Evolutionary conservation across 192 early-diverging fungal genomes (phyloP).

Genomic region (Linnemannia exigua): DNA sequence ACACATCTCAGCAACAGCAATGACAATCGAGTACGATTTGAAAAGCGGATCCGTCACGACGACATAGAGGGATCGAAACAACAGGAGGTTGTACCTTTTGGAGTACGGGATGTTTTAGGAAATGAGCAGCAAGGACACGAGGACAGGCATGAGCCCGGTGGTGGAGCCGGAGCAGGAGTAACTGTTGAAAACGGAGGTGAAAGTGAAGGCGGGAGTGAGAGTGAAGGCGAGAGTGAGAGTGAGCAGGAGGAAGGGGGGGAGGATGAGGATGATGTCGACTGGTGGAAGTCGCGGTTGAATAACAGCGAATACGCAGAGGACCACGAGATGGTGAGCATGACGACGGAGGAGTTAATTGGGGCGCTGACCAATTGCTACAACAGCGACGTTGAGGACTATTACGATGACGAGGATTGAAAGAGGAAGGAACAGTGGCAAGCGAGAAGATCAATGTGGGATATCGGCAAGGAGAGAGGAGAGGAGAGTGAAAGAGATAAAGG

Average conservation of each 20-base stretch:
- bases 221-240: neutral
- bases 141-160: neutral
- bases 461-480: too few species aligned
- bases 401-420: conserved; percentile 28
- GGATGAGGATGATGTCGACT: conserved; percentile 35
- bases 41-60: neutral
- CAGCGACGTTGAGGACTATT: conserved; percentile 42
- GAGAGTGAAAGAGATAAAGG: neutral
- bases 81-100: too few species aligned
- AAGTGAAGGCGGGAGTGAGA: neutral
- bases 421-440: neutral
- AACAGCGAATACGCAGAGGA: conserved; percentile 48
- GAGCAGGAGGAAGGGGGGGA: neutral
- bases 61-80: neutral
- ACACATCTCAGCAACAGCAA: neutral
- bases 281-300: conserved; percentile 51
- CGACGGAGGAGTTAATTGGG: conserved; percentile 49
- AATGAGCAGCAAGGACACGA: neutral
- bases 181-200: neutral
- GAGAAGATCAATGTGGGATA: neutral
- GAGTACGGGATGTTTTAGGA: neutral
- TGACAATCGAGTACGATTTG: neutral
- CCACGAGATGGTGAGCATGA: conserved; percentile 49
- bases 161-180: neutral
- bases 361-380: conserved; percentile 49